phyloP scores from a whole-genome alignment of 2,329 filamentous ascomycete species.

The Dothistroma septosporum region DNA sequence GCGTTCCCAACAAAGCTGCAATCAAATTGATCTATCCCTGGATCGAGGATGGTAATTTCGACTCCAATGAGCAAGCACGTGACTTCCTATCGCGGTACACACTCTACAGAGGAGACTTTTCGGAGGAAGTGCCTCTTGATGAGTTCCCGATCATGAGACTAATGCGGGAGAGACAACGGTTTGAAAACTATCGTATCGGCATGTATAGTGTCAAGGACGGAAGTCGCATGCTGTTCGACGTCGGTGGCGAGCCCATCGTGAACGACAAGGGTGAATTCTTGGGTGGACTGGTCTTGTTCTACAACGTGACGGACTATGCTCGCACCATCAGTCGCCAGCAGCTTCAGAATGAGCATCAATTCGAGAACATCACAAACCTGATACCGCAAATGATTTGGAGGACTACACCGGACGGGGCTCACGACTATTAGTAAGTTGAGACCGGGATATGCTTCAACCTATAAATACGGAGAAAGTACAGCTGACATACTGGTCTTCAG shows the following conservation, averaged over 20 bases:
- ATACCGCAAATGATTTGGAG: slow-evolving; percentile 61
- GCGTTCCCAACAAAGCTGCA: slow-evolving; percentile 66
- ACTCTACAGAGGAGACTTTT: slow-evolving; percentile 65
- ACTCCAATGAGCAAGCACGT: slow-evolving; percentile 37
- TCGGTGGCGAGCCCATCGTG: slow-evolving; percentile 62
- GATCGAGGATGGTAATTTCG: slow-evolving; percentile 33
- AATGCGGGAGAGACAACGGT: slow-evolving; percentile 57
- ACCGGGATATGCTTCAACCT: neutral
- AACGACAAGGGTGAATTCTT: slow-evolving; percentile 68
- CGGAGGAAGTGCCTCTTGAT: slow-evolving; percentile 50
- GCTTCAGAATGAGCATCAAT: slow-evolving; percentile 67
- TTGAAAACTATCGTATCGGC: slow-evolving; percentile 59
- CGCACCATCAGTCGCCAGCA: slow-evolving; percentile 66
- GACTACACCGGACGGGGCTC: slow-evolving; percentile 59
- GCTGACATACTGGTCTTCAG: neutral
- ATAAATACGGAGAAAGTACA: neutral
- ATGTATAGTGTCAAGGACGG: slow-evolving; percentile 55
- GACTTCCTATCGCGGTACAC: slow-evolving; percentile 59
- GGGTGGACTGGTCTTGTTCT: slow-evolving; percentile 66
- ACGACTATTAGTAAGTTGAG: slow-evolving; percentile 64
- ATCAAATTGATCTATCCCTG: slow-evolving; percentile 38
- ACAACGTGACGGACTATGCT: slow-evolving; percentile 67
- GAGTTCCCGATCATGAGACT: slow-evolving; percentile 66
- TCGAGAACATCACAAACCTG: slow-evolving; percentile 70
- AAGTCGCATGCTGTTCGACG: slow-evolving; percentile 58